Conservation (phyloP, 441 rosid genomes). For the Kokia cookei region DNA sequence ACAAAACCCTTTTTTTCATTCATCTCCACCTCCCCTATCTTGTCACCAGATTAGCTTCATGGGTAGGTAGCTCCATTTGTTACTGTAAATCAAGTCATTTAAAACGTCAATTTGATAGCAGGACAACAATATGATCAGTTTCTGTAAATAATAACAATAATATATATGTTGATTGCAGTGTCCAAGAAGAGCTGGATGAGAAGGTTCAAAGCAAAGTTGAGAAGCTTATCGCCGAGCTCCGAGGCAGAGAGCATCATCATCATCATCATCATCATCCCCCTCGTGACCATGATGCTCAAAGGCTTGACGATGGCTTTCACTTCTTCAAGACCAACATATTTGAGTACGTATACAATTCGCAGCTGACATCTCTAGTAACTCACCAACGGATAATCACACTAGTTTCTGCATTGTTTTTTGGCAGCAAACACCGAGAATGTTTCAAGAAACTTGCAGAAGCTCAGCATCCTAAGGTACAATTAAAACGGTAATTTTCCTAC, state of each 20-base stretch:
- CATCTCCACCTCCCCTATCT: background rate
- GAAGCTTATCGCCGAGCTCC: conserved; percentile 1
- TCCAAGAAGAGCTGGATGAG: background rate
- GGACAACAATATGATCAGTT: too few relatives aligned
- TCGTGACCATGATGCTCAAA: conserved; percentile 16
- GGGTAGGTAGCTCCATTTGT: too few relatives aligned
- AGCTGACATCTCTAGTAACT: background rate
- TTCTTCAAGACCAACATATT: conserved; percentile 28
- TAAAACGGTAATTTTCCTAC: background rate
- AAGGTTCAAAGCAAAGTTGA: conserved; percentile 6
- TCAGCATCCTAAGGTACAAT: conserved; percentile 37
- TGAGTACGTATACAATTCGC: conserved; percentile 25
- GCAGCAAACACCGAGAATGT: conserved; percentile 32
- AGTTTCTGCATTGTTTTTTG: background rate
- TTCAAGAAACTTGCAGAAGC: conserved; percentile 26
- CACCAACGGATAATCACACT: background rate
- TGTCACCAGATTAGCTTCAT: too few relatives aligned
- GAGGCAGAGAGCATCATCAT: background rate
- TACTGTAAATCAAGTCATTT: too few relatives aligned
- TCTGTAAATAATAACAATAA: background rate
- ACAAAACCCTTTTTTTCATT: background rate
- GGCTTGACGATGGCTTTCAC: conserved; percentile 30
- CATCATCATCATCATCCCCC: background rate
- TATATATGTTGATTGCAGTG: background rate
- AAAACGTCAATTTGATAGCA: too few relatives aligned